Evolutionary conservation across 768 basidiomycete species (phyloP), one percentile per base, ranked within the genome.

Genomic region (Grammothele lineata): DNA sequence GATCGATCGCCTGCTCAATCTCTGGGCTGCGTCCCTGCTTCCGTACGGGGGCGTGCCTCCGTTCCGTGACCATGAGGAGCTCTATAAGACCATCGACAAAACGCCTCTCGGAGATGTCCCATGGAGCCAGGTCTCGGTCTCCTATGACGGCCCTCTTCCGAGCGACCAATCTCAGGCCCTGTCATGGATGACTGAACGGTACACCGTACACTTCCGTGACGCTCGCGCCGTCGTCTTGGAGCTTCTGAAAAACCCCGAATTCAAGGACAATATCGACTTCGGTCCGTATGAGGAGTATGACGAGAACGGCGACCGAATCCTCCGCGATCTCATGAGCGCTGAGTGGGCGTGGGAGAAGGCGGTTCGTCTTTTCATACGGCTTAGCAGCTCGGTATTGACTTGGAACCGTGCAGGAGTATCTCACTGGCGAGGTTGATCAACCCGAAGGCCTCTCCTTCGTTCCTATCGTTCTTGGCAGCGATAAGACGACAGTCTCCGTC

Each of bases 81-180:
- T n/a, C n/a, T n/a, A n/a, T n/a, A n/a, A n/a, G n/a, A n/a, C n/a
- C n/a, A n/a, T n/a, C n/a, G 67, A 75, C 38, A 37, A 42, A 0
- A 72, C 64, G 9, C 48, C 45, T 11, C 38, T 63, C 10, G 69
- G 70, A 11, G 66, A 68, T 24, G 58, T 62, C 8, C 61, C 65
- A 0, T 75, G 73, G 73, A 18, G 65, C 7, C 57, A 50, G 3
- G 68, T 73, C 47, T 43, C 55, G 0, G 27, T 69, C n/a, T 42
- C 47, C 6, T 69, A 67, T 25, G 42, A 47, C 0, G 60, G 58
- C 1, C 30, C 25, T 0, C 6, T 5, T 10, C 53, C 45, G 11
- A 35, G 45, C 3, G 54, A 53, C 1, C 44, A 50, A 0, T n/a
- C n/a, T n/a, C n/a, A n/a, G n/a, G 35, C 39, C 5, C 57, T 58